Percentiles rank a stretch among this genome's conserved stretches.
These are phyloP conservation scores for Thielaviopsis euricoi DNA, from an alignment of 2,329 filamentous ascomycete genomes.

Conservation along the genomic window DNA sequence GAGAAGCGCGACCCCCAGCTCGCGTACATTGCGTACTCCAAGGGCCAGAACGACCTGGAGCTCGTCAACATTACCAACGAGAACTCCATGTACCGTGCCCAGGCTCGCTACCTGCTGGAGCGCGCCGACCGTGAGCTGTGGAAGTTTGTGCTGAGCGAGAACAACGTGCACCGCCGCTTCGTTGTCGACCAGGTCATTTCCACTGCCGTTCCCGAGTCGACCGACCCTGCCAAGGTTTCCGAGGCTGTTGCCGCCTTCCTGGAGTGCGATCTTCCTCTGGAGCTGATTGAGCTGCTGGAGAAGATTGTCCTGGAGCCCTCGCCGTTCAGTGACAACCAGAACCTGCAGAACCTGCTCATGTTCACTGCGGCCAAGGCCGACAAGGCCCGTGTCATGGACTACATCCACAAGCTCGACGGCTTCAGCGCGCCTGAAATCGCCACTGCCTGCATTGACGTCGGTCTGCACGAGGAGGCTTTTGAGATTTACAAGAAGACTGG, in stretches of 20 bases:
- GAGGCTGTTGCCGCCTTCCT: constrained; percentile 89
- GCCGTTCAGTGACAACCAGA: constrained; percentile 93
- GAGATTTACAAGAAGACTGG: constrained; percentile 97
- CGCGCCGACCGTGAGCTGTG: constrained; percentile 82
- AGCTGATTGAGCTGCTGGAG: constrained; percentile 93
- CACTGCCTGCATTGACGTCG: constrained; percentile 81
- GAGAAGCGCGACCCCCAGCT: constrained; percentile 96
- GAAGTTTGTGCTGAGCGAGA: constrained; percentile 84
- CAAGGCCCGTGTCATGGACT: constrained; percentile 86
- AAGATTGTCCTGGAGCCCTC: constrained; percentile 99
- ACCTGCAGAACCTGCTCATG: constrained; percentile 88
- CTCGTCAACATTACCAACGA: constrained; percentile 97
- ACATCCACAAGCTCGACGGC: constrained; percentile 78
- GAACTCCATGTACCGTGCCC: constrained; percentile 99
- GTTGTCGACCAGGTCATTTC: constrained; percentile 93
- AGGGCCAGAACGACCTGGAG: constrained; percentile 94
- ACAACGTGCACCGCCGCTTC: constrained; percentile 88
- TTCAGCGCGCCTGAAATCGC: constrained; percentile 91
- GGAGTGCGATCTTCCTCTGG: constrained; percentile 72
- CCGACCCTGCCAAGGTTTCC: constrained; percentile 85
- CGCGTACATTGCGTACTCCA: constrained; percentile 85
- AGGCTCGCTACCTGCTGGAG: constrained; percentile 86
- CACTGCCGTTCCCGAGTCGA: constrained; percentile 84
- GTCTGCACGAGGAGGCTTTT: constrained; percentile 90
- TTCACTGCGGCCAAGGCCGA: constrained; percentile 95